Base-by-base conservation (phyloP, 1,139 yeast genomes). In the Taphrina confusa region DNA sequence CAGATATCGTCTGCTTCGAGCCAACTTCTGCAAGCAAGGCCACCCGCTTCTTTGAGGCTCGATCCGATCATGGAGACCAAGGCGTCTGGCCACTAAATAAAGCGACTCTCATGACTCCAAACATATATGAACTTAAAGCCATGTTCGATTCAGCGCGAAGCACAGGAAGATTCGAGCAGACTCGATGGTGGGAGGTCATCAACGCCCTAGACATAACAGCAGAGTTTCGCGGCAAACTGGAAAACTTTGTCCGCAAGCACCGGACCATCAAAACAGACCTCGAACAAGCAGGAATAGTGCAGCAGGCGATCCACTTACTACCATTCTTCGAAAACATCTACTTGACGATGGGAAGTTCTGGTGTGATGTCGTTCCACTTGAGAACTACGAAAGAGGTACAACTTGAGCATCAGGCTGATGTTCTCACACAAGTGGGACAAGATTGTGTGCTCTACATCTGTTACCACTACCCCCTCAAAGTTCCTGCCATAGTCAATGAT, bases 1-100 rank as follows among this genome's bases (percentile, higher is more conserved):
- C 39, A 0, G 65, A 65, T 1, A 69, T 72, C 20, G 72, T 84
- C 1, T 74, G 85, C 1, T 76, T 84, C 63, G 96, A 89, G 66
- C 96, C 96, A 1, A 88, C 96, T 0, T 85, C 94, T 0, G 76
- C 74, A 1, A 77, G 82, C 1, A 88, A 88, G 67, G 78, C 89
- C 1, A 5, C 30, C 31, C 28, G 23, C 11, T 16, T 37, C 16
- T 56, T 56, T 28, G 34, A 20, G 9, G 27, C n/a, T 25, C 11
- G 9, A 18, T 2, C 9, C 9, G 28, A 4, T 12, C 14, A 22
- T 5, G 1, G 4, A 16, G 42, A 47, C 28, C 31, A 31, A 25
- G 16, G 8, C 18, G 47, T 46, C 12, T 73, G 69, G 62, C 82
- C 82, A 0, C 62, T 73, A 34, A 69, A 68, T 16, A 64, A 74